phyloP scores from a whole-genome alignment of 2,329 filamentous ascomycete species.

The Lachnellula arida region DNA sequence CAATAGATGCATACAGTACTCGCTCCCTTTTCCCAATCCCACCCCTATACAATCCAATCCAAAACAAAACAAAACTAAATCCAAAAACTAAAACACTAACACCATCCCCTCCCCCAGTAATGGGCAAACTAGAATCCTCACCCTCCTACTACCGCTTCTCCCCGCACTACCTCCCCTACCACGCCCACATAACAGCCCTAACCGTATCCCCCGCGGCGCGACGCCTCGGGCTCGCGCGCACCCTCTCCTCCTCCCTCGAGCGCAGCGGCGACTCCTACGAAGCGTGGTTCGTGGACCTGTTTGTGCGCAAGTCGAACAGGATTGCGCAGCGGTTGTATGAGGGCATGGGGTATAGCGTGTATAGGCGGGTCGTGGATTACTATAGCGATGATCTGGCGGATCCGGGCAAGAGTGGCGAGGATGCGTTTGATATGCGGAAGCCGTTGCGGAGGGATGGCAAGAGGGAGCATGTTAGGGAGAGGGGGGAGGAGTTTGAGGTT shows the following conservation, averaged over 20 bases:
- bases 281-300: slow-evolving; percentile 94
- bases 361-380: slow-evolving; percentile 82
- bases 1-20: slow-evolving; percentile 91
- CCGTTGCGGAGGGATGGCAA: slow-evolving; percentile 76
- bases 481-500: slow-evolving; percentile 76
- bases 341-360: slow-evolving; percentile 88
- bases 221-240: slow-evolving; percentile 79
- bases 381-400: slow-evolving; percentile 80
- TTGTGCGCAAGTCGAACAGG: slow-evolving; percentile 83
- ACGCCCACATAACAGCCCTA: slow-evolving; percentile 94
- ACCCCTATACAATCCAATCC: not conserved
- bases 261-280: slow-evolving; percentile 74
- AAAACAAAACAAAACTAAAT: not conserved
- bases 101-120: slow-evolving; percentile 53
- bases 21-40: slow-evolving; percentile 14
- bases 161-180: slow-evolving; percentile 95
- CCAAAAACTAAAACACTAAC: not conserved
- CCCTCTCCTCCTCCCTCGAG: slow-evolving; percentile 77
- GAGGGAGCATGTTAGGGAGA: slow-evolving; percentile 68
- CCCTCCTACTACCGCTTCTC: slow-evolving; percentile 69
- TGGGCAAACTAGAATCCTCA: slow-evolving; percentile 93
- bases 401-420: slow-evolving; percentile 73
- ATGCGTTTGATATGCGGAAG: slow-evolving; percentile 97
- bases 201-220: slow-evolving; percentile 86
- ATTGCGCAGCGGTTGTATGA: slow-evolving; percentile 86